A percentile compares a stretch with the other conserved stretches of the same genome.
phyloP scores from a whole-genome alignment of 441 rosid genomes.

The Populus hybrid region DNA sequence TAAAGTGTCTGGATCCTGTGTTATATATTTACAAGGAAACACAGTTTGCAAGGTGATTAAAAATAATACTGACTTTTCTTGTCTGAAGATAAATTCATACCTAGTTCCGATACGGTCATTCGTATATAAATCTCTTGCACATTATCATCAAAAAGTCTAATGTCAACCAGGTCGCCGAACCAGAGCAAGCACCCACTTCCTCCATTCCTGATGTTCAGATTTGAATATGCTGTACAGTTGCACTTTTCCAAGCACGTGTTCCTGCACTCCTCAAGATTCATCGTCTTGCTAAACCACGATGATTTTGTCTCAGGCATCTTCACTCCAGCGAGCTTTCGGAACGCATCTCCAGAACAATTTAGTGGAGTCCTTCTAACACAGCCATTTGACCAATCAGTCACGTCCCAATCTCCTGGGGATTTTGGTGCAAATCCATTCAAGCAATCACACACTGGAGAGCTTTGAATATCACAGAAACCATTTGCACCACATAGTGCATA shows the following conservation, averaged over 20 bases:
- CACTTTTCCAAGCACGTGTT: constrained; percentile 18
- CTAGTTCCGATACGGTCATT: background rate
- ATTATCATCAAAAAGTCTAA: background rate
- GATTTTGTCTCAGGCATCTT: constrained; percentile 20
- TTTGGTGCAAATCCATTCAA: too few relatives aligned
- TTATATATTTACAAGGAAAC: too few relatives aligned
- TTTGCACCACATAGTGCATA: too few relatives aligned
- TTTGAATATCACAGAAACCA: too few relatives aligned
- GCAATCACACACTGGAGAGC: too few relatives aligned
- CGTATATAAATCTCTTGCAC: constrained; percentile 14
- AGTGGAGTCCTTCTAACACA: background rate
- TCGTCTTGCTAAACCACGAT: constrained; percentile 9
- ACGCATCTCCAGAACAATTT: background rate
- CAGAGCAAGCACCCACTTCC: constrained; percentile 25
- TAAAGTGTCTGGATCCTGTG: too few relatives aligned
- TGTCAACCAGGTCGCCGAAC: constrained; percentile 20
- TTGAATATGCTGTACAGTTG: constrained; percentile 29
- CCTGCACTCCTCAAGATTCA: constrained; percentile 18
- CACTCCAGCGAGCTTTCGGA: background rate
- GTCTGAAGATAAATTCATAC: too few relatives aligned
- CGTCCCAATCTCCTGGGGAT: too few relatives aligned
- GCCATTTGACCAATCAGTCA: too few relatives aligned
- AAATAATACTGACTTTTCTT: too few relatives aligned
- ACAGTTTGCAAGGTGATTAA: too few relatives aligned
- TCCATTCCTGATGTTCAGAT: constrained; percentile 11